These are phyloP conservation scores for Saccharomycopsis selenospora DNA, from an alignment of 805 yeast genomes.

Conservation along the genomic window DNA sequence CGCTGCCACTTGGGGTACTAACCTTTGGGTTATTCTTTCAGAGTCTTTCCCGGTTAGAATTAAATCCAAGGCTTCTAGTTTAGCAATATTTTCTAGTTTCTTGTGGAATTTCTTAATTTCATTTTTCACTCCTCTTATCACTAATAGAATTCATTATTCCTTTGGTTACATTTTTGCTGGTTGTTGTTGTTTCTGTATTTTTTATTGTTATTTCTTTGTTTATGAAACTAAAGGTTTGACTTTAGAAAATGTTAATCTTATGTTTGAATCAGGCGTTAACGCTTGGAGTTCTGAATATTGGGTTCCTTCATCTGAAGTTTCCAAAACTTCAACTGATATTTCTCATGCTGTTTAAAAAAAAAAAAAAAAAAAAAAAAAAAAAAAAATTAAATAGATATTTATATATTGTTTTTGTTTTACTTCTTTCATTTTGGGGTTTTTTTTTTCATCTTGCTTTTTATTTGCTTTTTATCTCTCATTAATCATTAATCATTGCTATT, in stretches of 20 bases:
- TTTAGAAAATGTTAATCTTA: slow-evolving; percentile 74
- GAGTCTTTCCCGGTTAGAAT: slow-evolving; percentile 65
- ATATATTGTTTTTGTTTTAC: too few relatives aligned
- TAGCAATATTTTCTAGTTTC: slow-evolving; percentile 58
- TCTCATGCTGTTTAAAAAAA: too few relatives aligned
- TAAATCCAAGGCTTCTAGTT: slow-evolving; percentile 47
- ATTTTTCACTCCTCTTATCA: slow-evolving; percentile 62
- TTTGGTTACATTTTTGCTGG: slow-evolving; percentile 56
- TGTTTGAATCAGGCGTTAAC: slow-evolving; percentile 38
- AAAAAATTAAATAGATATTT: too few relatives aligned
- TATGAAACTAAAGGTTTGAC: slow-evolving; percentile 77
- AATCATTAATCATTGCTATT: too few relatives aligned
- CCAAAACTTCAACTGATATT: background rate
- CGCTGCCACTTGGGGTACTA: slow-evolving; percentile 75
- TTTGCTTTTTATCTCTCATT: too few relatives aligned
- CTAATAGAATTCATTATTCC: slow-evolving; percentile 51
- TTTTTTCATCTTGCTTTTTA: too few relatives aligned
- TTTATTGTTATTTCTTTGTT: slow-evolving; percentile 67
- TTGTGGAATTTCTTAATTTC: slow-evolving; percentile 59
- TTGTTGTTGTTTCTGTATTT: slow-evolving; percentile 44
- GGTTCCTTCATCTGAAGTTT: slow-evolving; percentile 38
- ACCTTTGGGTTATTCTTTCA: slow-evolving; percentile 56
- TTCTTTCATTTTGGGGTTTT: too few relatives aligned
- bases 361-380: too few relatives aligned
- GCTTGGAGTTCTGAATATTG: slow-evolving; percentile 45